These are phyloP conservation scores for Cydonia oblonga DNA, from an alignment of 331 rosid species.

Conservation along the genomic window DNA sequence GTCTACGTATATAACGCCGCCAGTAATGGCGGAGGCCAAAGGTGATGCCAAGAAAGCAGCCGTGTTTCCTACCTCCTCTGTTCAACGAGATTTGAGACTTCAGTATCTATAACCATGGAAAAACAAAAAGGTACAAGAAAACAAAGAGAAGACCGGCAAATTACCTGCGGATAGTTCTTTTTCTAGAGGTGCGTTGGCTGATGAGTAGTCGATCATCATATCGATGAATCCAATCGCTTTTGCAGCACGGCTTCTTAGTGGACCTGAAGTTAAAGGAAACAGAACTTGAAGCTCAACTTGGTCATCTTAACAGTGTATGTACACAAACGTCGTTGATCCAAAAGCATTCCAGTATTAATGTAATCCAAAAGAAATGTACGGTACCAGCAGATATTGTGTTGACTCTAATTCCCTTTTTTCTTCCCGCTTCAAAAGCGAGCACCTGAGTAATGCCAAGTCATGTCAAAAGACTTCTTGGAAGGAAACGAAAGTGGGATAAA, in stretches of 20 bases:
- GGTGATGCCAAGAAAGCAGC: slow-evolving; percentile 87
- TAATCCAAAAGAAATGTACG: background rate
- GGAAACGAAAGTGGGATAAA: background rate
- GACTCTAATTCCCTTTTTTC: slow-evolving; percentile 73
- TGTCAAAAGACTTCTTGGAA: background rate
- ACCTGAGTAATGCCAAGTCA: slow-evolving; percentile 30
- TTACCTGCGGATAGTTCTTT: slow-evolving; percentile 79
- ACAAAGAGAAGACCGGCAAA: slow-evolving; percentile 1
- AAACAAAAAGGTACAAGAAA: background rate
- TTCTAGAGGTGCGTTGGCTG: slow-evolving; percentile 71
- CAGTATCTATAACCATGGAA: background rate
- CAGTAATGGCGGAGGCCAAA: slow-evolving; percentile 82
- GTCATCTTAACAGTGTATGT: background rate
- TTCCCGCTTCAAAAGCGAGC: slow-evolving; percentile 96
- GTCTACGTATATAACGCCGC: slow-evolving; percentile 70
- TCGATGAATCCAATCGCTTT: slow-evolving; percentile 90
- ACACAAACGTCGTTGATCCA: background rate
- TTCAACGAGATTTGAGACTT: slow-evolving; percentile 2
- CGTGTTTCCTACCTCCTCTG: slow-evolving; percentile 79
- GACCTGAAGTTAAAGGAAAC: slow-evolving; percentile 42
- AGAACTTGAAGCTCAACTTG: background rate
- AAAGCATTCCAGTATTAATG: background rate
- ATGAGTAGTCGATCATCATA: slow-evolving; percentile 82
- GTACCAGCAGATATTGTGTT: slow-evolving; percentile 88
- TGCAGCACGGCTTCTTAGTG: slow-evolving; percentile 85